Evolutionary conservation across 106 monocot species (phyloP), one percentile per base, ranked within the genome.

Genomic region (Narthecium ossifragum): DNA sequence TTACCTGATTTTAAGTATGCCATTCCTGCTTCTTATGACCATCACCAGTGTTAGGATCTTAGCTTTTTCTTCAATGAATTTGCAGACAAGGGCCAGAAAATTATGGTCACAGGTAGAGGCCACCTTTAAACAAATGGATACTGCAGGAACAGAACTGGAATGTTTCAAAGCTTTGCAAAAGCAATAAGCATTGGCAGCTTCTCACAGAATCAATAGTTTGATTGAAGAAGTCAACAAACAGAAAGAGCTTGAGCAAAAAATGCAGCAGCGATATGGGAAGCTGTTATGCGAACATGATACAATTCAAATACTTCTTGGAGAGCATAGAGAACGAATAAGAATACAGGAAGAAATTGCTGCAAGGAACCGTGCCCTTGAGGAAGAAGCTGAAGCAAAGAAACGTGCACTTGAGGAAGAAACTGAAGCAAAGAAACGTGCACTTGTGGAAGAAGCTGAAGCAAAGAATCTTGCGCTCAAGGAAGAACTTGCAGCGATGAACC

Each of bases 51-150:
- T n/a, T n/a, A n/a, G n/a, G n/a, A n/a, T n/a, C n/a, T n/a, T n/a
- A n/a, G n/a, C n/a, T n/a, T n/a, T n/a, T n/a, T n/a, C 10, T 13
- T 43, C 12, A 56, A 56, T 62, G 25, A 51, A 46, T 43, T 48
- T 26, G 63, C 80, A 92, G 92, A 63, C 70, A 33, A 70, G 85
- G 61, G 88, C 82, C 49, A 78, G 75, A 50, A 88, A 89, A 29
- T 51, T 94, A 27, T 80, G 77, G 80, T 76, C 82, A 26, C 89
- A 89, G 67, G 70, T 82, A 15, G 82, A 89, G 37, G 85, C 85
- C 53, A 89, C 93, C 26, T 83, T 73, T 64, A 94, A 89, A 69
- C 93, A 89, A 67, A 71, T 85, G 77, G 78, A 78, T 45, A 94
- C 85, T 26, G 68, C 88, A 38, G 79, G 77, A 55, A 89, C 85